These are phyloP conservation scores for Paramicrosporidium saccamoebae DNA, from an alignment of 371 early-diverging fungal genomes.

Conservation along the genomic window DNA sequence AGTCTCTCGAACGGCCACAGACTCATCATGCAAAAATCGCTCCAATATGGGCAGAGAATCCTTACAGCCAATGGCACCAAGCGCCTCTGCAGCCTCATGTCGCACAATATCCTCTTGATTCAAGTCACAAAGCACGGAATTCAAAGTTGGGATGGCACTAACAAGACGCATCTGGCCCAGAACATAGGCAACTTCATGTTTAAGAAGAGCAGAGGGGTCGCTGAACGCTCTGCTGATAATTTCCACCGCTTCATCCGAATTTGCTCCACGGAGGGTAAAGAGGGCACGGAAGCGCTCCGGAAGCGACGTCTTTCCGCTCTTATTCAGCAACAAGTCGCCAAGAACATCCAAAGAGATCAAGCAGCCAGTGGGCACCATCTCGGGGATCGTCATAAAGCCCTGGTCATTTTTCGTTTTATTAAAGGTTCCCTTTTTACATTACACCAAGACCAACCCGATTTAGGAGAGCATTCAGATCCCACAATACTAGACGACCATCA, in stretches of 20 bases:
- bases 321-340: slow-evolving; percentile 17
- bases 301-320: slow-evolving; percentile 17
- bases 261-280: slow-evolving; percentile 67
- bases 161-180: slow-evolving; percentile 87
- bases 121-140: slow-evolving; percentile 13
- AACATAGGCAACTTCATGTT: slow-evolving; percentile 95
- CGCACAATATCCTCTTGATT: slow-evolving; percentile 82
- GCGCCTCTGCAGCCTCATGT: slow-evolving; percentile 94
- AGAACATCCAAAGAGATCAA: too few relatives aligned
- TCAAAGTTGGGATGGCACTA: slow-evolving; percentile 34
- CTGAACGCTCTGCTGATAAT: slow-evolving; percentile 51
- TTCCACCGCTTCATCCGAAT: slow-evolving; percentile 31
- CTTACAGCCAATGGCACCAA: slow-evolving; percentile 61
- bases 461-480: too few relatives aligned
- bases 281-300: slow-evolving; percentile 72
- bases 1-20: slow-evolving; percentile 53
- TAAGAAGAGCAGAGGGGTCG: slow-evolving; percentile 67
- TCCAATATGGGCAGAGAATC: slow-evolving; percentile 25
- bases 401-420: too few relatives aligned
- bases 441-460: too few relatives aligned
- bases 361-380: too few relatives aligned
- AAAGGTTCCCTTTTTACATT: too few relatives aligned
- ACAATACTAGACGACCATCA: too few relatives aligned
- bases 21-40: slow-evolving; percentile 22
- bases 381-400: too few relatives aligned